Evolutionary conservation across 768 basidiomycete species (phyloP).

Genomic region (Boletus vinaceobasis): DNA sequence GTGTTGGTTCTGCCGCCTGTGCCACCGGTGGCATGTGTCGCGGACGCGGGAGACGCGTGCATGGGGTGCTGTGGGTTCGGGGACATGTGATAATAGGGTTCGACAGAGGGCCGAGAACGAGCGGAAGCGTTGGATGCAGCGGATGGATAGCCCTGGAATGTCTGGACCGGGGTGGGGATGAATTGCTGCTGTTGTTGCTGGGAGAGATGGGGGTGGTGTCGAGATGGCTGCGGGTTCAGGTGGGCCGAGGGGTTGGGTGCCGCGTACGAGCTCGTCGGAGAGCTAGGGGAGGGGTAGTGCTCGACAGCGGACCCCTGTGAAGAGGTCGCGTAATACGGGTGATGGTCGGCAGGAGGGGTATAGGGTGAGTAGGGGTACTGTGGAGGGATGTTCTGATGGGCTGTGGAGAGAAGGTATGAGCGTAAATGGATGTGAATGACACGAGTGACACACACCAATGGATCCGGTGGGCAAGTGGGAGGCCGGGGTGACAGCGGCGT

Average conservation of each 20-base stretch:
- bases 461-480: slow-evolving; percentile 18
- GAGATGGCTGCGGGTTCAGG: slow-evolving; percentile 13
- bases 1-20: slow-evolving; percentile 12
- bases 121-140: slow-evolving; percentile 25
- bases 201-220: slow-evolving; percentile 14
- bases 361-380: slow-evolving; percentile 22
- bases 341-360: slow-evolving; percentile 16
- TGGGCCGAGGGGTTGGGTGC: slow-evolving; percentile 14
- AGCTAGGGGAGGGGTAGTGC: slow-evolving; percentile 19
- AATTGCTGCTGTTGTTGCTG: slow-evolving; percentile 33
- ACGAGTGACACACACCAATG: slow-evolving; percentile 27
- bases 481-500: slow-evolving; percentile 25
- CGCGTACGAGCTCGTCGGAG: slow-evolving; percentile 23
- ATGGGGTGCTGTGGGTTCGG: slow-evolving; percentile 33
- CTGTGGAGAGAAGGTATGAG: slow-evolving; percentile 17
- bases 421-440: slow-evolving; percentile 5
- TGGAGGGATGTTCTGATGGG: slow-evolving; percentile 15
- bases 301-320: slow-evolving; percentile 18
- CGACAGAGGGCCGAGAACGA: slow-evolving; percentile 29
- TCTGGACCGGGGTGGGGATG: slow-evolving; percentile 49
- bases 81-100: slow-evolving; percentile 42
- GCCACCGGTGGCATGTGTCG: slow-evolving; percentile 10
- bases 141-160: slow-evolving; percentile 34
- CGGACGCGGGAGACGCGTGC: slow-evolving; percentile 13
- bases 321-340: slow-evolving; percentile 24